phyloP scores from a whole-genome alignment of 768 basidiomycete species.

The Austroboletus festivus region DNA sequence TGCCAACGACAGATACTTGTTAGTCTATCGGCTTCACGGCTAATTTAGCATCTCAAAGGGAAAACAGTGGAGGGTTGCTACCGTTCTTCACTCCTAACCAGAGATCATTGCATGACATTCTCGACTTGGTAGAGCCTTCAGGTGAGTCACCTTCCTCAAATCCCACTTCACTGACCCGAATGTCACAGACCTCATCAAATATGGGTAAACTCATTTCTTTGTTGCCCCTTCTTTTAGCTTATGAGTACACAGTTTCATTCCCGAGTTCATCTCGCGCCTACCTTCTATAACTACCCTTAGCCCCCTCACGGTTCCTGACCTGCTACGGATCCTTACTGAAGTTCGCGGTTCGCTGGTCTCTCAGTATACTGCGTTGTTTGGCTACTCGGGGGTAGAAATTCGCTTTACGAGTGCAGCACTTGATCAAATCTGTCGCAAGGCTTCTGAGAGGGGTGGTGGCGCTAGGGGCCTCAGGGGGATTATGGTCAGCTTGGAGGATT shows the following conservation, averaged over 20 bases:
- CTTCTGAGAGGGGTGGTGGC: constrained; percentile 80
- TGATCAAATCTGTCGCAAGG: constrained; percentile 76
- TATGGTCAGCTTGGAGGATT: constrained; percentile 50
- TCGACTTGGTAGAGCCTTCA: constrained; percentile 70
- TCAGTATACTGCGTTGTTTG: constrained; percentile 84
- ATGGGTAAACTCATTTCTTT: constrained; percentile 48
- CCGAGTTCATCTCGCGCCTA: constrained; percentile 92
- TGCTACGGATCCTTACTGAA: constrained; percentile 88
- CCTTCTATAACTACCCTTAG: constrained; percentile 86
- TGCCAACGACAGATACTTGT: background rate
- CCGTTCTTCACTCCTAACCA: constrained; percentile 81
- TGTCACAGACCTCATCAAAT: constrained; percentile 72
- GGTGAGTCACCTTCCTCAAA: constrained; percentile 39
- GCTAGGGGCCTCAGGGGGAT: constrained; percentile 88
- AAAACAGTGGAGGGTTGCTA: constrained; percentile 38
- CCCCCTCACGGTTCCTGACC: constrained; percentile 74
- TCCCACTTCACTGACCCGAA: background rate
- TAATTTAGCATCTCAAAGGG: constrained; percentile 39
- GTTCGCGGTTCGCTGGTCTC: constrained; percentile 89
- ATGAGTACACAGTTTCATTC: constrained; percentile 65
- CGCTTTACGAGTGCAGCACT: constrained; percentile 81
- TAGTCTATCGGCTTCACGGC: constrained; percentile 90
- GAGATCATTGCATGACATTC: constrained; percentile 46
- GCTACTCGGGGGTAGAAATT: constrained; percentile 80
- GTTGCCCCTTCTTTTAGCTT: background rate